Evolutionary conservation across 257 asterid species (phyloP), one percentile per base, ranked within the genome.

Genomic region (Primulina eburnea): DNA sequence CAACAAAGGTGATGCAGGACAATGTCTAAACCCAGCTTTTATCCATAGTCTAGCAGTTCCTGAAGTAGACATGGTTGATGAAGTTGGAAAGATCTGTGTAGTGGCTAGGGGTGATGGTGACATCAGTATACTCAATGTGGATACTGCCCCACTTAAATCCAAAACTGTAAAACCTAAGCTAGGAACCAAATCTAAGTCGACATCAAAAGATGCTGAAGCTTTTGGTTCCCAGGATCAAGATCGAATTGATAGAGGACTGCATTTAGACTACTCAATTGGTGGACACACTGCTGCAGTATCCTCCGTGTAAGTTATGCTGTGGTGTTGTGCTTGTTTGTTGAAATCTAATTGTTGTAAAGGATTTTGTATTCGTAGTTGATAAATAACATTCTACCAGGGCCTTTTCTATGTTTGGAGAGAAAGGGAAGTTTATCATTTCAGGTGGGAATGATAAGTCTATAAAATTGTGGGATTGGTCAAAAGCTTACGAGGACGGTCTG

Each of bases 21-120:
- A 94, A 84, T 84, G 84, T 74, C 80, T 80, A 77, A 94, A 88
- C 81, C 97, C 99, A 59, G 93, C 99, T 33, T 91, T 89, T 65
- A 84, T 91, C 77, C 98, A 94, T 70, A 87, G 87, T 43, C 64
- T 94, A 52, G 88, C 80, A 58, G 90, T 94, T 69, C 97, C 99
- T 28, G 97, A 91, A 65, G 81, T 78, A 70, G 93, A 89, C 68
- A 79, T 82, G 81, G 88, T 87, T 60, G 96, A 91, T 71, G 84
- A 74, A 50, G 70, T 88, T 33, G 98, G 89, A 70, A 94, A 89
- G 92, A 78, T 86, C 30, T 91, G 99, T 82, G 90, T 73, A 7
- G 92, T 83, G 82, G 98, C 98, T 35, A 82, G 87, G 79, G 99
- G 99, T 10, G 99, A 94, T 76, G 97, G 97, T 32, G 87, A 81